Base-by-base conservation (phyloP, 768 basidiomycete genomes). In the Ephemerocybe angulata region DNA sequence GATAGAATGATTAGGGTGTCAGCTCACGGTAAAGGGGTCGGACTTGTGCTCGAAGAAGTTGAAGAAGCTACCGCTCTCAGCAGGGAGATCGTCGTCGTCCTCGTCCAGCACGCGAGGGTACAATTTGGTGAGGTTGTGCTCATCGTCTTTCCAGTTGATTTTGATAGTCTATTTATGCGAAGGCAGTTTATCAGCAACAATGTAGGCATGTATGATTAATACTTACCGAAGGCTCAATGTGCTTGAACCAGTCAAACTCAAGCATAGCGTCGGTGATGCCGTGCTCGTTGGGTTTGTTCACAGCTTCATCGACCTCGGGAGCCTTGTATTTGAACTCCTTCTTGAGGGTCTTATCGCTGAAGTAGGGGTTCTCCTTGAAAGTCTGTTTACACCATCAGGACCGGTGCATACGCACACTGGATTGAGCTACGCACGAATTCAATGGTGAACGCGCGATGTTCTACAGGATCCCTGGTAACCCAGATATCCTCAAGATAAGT, bases 281-380 rank as follows among this genome's bases (percentile, higher is more conserved):
- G 65, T 93, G 78, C 61, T 72, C 84, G 65, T 88, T 87, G 1
- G 86, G 75, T 66, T 73, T 76, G 49, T 90, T 85, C 31, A 76
- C 73, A 50, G 80, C 77, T 22, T 74, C 73, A 10, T 28, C 46
- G 19, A 22, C 25, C 27, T 47, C 17, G 3, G 83, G 77, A 21
- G 84, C 76, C 12, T 79, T 69, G 65, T 82, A 88, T 67, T 86
- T 88, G 77, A 82, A 93, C 67, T 87, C 88, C 72, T 93, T 93
- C 70, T 83, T 90, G 65, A 93, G 69, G 35, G 91, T 80, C 43
- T 74, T 73, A 69, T 93, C 84, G 21, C 76, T 74, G 74, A 93
- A 93, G 74, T 83, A 90, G 21, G 88, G 88, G 72, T 93, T 93
- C 65, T 90, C 80, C 69, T 88, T 90, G 78, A 93, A 93, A 65